These are phyloP conservation scores for Salmacisia buchloeana DNA, from an alignment of 1,284 basidiomycete genomes.

Conservation along the genomic window DNA sequence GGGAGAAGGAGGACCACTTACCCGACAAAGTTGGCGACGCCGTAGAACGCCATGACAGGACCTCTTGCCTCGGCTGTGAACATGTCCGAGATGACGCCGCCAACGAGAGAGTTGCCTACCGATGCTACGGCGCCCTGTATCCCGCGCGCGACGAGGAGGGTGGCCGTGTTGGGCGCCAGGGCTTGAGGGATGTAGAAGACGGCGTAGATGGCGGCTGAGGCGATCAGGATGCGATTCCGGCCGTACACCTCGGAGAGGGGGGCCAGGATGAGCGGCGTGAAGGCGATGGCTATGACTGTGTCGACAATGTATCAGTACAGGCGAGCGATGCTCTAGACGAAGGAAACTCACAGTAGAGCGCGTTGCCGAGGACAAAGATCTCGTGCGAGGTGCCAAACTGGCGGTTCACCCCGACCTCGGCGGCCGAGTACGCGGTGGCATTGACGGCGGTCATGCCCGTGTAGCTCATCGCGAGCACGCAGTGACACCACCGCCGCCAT, in stretches of 20 bases:
- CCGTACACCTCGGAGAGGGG: conserved; percentile 35
- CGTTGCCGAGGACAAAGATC: conserved; percentile 27
- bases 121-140: conserved; percentile 47
- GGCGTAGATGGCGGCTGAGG: conserved; percentile 21
- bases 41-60: conserved; percentile 52
- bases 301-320: conserved; percentile 2
- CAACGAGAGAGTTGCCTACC: conserved; percentile 47
- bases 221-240: conserved; percentile 28
- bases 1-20: neutral
- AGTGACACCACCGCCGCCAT: conserved; percentile 21
- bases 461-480: conserved; percentile 28
- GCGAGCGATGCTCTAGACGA: neutral
- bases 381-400: conserved; percentile 22
- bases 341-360: conserved; percentile 5
- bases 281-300: conserved; percentile 29
- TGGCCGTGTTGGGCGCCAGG: conserved; percentile 35
- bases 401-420: conserved; percentile 12
- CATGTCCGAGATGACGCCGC: conserved; percentile 41
- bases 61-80: conserved; percentile 51
- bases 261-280: conserved; percentile 32
- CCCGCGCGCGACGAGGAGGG: conserved; percentile 46
- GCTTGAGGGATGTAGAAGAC: conserved; percentile 42
- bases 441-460: conserved; percentile 36
- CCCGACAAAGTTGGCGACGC: conserved; percentile 45
- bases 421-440: conserved; percentile 28